Base-by-base conservation (phyloP, 2,329 filamentous ascomycete species). In the Calonectria naviculata region DNA sequence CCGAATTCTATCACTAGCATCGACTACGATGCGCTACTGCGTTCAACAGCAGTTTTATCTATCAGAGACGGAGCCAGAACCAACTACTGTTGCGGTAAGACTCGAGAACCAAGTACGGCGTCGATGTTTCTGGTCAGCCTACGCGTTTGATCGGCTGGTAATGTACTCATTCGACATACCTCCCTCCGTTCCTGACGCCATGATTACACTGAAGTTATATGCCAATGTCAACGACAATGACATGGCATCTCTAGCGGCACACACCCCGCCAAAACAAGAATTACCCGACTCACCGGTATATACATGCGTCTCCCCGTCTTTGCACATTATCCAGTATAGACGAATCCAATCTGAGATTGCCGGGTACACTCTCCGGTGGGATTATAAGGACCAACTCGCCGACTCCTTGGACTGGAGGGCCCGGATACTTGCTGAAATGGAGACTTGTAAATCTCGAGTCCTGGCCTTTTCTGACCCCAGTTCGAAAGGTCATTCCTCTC, bases 111-210 rank as follows among this genome's bases (percentile, higher is more conserved):
- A 81, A 62, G 38, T 76, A 12, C 75, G 78, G 5, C 76, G 80
- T 3, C 71, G 80, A 19, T 74, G 79, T 26, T 81, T 81, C 69
- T 81, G 80, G 80, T 80, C 76, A 15, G 79, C 79, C 2, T 81
- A 81, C 49, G 73, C 69, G 5, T 49, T 81, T 15, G 79, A 81
- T 64, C 75, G 79, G 9, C 71, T 77, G 13, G 75, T 81, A 42
- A 72, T 78, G 67, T 75, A 75, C 26, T 74, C 74, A 8, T 77
- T 78, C 46, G 77, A 79, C 28, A 71, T 80, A 6, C 79, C 80
- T 0, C 69, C 70, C 8, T 80, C 77, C 1, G 69, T 81, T 1
- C 60, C 75, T 0, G 80, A 81, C 62, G 66, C 62, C n/a, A 77
- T 80, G 62, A 80, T 81, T 36, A 80, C 78, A 1, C 65, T 74